Evolutionary conservation across 139 green algal genomes (phyloP).

Genomic region (Coelastrella sp.): DNA sequence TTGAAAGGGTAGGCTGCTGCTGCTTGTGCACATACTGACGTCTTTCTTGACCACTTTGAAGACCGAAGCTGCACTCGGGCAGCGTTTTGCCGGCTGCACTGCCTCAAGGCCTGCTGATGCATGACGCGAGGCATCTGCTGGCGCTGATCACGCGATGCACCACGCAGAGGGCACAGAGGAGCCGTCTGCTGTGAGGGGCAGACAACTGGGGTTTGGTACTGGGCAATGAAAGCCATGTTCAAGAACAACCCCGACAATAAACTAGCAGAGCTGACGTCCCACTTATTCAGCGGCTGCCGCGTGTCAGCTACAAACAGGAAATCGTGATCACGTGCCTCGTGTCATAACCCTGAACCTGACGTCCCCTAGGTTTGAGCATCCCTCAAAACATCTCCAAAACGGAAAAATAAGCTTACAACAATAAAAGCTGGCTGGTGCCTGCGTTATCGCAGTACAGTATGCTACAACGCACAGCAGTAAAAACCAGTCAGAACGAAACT

Average conservation of each 20-base stretch:
- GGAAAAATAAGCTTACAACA: too few relatives aligned
- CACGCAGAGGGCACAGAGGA: neutral
- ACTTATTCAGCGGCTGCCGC: neutral
- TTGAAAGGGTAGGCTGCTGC: slow-evolving; percentile 70
- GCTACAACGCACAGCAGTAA: too few relatives aligned
- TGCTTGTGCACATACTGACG: slow-evolving; percentile 12
- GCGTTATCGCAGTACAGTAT: too few relatives aligned
- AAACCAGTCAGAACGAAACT: too few relatives aligned
- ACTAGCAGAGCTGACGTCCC: neutral
- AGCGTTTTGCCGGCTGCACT: neutral
- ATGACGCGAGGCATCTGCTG: neutral
- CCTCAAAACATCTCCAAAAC: too few relatives aligned
- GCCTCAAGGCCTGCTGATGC: slow-evolving; percentile 1
- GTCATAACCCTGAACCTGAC: neutral
- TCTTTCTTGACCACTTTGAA: slow-evolving; percentile 1
- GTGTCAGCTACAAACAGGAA: neutral
- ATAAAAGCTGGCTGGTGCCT: too few relatives aligned
- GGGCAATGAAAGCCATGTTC: neutral
- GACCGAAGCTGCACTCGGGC: slow-evolving; percentile 9
- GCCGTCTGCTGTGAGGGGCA: neutral
- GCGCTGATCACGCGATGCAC: neutral
- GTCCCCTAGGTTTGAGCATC: too few relatives aligned
- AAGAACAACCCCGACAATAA: neutral
- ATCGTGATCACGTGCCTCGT: neutral
- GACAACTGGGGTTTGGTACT: neutral